phyloP scores from a whole-genome alignment of 176 grass and related monocot genomes.

The Ananas comosus region DNA sequence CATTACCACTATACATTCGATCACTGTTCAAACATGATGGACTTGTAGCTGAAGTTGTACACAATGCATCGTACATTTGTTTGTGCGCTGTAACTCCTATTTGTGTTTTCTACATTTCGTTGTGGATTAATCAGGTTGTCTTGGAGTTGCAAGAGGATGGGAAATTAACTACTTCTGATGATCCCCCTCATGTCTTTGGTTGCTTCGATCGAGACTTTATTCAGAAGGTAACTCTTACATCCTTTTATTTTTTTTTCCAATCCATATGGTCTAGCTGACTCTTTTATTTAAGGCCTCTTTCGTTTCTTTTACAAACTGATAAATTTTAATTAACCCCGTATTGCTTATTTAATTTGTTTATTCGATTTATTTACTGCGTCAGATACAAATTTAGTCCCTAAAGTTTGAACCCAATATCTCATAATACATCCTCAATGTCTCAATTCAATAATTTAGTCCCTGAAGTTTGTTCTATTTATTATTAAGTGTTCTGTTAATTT shows the following conservation, averaged over 20 bases:
- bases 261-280: neutral
- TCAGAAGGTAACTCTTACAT: conserved; percentile 53
- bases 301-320: neutral
- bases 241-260: conserved; percentile 19
- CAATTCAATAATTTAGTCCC: neutral
- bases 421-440: too few relatives aligned
- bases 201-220: conserved; percentile 54
- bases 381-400: too few relatives aligned
- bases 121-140: conserved; percentile 58
- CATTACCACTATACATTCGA: neutral
- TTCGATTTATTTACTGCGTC: too few relatives aligned
- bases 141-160: conserved; percentile 94
- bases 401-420: too few relatives aligned
- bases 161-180: conserved; percentile 69
- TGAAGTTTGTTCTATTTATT: neutral
- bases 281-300: neutral
- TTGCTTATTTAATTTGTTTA: too few relatives aligned
- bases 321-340: too few relatives aligned
- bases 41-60: neutral
- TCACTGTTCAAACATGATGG: neutral
- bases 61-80: neutral
- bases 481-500: too few relatives aligned
- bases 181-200: conserved; percentile 74
- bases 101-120: conserved; percentile 16
- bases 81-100: conserved; percentile 3